Evolutionary conservation across 1,284 basidiomycete genomes (phyloP).

Genomic region (Stereum hirsutum): DNA sequence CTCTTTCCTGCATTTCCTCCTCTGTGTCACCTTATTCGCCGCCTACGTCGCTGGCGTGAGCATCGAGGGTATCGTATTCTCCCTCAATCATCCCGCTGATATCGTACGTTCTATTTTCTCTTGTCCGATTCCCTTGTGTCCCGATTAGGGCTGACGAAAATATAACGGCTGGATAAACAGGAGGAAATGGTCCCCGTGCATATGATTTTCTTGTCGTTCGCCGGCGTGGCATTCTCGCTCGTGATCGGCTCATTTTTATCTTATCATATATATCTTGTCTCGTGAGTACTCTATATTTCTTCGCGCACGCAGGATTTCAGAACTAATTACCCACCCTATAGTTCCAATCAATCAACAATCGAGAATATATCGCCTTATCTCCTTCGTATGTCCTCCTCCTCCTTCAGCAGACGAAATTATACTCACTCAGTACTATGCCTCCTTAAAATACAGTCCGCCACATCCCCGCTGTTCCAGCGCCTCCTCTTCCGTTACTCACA

Average conservation of each 20-base stretch:
- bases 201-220: constrained; percentile 54
- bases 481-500: no score
- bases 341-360: constrained; percentile 81
- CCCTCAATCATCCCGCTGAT: constrained; percentile 50
- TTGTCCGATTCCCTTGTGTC: not conserved
- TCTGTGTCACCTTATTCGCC: constrained; percentile 56
- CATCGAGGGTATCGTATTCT: constrained; percentile 50
- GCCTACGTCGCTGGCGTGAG: constrained; percentile 53
- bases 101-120: constrained; percentile 37
- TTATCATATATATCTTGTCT: constrained; percentile 76
- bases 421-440: no score
- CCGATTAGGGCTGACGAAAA: constrained; percentile 4
- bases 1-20: constrained; percentile 78
- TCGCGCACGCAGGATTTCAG: constrained; percentile 26
- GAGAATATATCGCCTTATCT: constrained; percentile 75
- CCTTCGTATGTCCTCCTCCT: no score
- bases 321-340: no score
- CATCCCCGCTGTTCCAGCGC: no score
- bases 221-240: constrained; percentile 54
- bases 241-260: constrained; percentile 69
- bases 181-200: constrained; percentile 63
- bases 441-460: no score
- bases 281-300: constrained; percentile 36
- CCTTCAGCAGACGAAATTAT: no score
- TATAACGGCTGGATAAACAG: constrained; percentile 21